phyloP scores from a whole-genome alignment of 441 rosid species.

The Sinapis alba region DNA sequence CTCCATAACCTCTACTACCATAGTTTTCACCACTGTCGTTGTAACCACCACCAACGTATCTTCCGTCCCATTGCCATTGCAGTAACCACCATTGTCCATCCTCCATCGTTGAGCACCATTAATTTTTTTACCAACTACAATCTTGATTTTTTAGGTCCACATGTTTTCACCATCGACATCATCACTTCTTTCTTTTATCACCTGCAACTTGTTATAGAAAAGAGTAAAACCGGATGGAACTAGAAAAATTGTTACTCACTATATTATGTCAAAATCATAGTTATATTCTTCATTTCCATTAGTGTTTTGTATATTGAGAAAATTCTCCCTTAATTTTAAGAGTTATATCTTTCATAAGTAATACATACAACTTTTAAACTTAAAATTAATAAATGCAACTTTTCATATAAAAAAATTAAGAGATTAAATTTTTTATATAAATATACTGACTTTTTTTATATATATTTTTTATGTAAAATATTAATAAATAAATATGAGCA shows the following conservation, averaged over 20 bases:
- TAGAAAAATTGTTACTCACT: too few relatives aligned
- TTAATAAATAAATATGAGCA: too few relatives aligned
- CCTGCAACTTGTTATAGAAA: background rate
- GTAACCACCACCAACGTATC: background rate
- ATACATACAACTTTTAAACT: too few relatives aligned
- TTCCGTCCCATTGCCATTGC: background rate
- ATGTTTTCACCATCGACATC: background rate
- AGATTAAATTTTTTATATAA: too few relatives aligned
- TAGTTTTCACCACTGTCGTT: background rate
- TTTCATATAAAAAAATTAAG: too few relatives aligned
- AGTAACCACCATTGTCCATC: background rate
- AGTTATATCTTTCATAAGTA: too few relatives aligned
- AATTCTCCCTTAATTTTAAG: too few relatives aligned
- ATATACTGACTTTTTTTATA: too few relatives aligned
- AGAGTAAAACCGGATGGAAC: background rate
- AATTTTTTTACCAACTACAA: background rate
- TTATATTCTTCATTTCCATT: background rate
- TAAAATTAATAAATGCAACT: too few relatives aligned
- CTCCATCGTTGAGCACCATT: background rate
- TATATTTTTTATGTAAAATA: too few relatives aligned
- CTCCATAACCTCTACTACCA: background rate
- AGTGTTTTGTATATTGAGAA: too few relatives aligned
- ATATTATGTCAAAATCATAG: background rate
- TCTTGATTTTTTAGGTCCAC: background rate
- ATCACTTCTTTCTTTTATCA: background rate